Evolutionary conservation across 768 basidiomycete species (phyloP), one percentile per base, ranked within the genome.

Genomic region (Suillus clintonianus): DNA sequence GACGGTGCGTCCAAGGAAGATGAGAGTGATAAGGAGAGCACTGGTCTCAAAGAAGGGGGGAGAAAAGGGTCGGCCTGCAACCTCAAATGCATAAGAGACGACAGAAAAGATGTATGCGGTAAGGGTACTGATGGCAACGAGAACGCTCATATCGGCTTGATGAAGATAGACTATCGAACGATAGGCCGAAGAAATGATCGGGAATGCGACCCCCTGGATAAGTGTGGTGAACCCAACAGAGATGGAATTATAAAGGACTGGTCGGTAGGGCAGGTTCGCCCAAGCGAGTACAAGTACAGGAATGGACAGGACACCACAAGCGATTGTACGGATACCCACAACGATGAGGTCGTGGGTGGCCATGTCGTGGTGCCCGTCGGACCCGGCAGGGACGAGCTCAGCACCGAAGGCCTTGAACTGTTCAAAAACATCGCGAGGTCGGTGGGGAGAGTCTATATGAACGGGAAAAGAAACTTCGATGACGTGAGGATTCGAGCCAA

Each of bases 271-370:
- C 13, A 81, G 72, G 3, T 72, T 72, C 1, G 80, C 79, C 81
- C 81, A 82, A 7, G 81, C 69, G 67, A 82, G 70, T 42, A 82
- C 68, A 15, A 82, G 72, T 9, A 82, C 79, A 1, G 81, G 81
- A 36, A 81, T 71, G 41, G 77, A 76, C 30, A 81, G 67, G 30
- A 74, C 24, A n/a, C 68, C 68, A 22, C 74, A 79, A 17, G 71
- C 37, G 15, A 70, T 56, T 2, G 77, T 78, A 19, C 79, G 77
- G 14, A 70, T 14, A 22, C 71, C 64, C 5, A 80, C 69, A 47
- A 65, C 61, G 5, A 66, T 67, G 30, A 81, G 71, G 64, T 80
- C 78, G 51, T 69, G 74, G 13, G 66, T 68, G 6, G 74, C 76
- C 41, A 42, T 42, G 17, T 42, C 41, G 15, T 17, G 41, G 6